A percentile compares a stretch with the other conserved stretches of the same genome.
Conservation (phyloP, 306 rosid genomes). For the Medicago truncatula region DNA sequence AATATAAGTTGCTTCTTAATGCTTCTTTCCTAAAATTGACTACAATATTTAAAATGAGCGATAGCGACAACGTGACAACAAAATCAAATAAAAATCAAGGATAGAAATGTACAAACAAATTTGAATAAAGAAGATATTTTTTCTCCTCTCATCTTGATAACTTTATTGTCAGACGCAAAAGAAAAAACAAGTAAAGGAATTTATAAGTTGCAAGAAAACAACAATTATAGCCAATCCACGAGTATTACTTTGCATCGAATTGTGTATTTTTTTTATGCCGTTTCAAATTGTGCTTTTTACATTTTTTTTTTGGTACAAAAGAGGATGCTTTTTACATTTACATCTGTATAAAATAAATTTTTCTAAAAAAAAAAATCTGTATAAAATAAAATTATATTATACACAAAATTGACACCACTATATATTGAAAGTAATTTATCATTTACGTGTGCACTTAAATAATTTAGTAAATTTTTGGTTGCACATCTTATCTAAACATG, state of each 20-base stretch:
- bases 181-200: background rate
- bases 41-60: background rate
- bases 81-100: background rate
- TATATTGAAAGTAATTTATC: too few relatives aligned
- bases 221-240: constrained; percentile 5
- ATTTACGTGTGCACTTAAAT: too few relatives aligned
- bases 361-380: too few relatives aligned
- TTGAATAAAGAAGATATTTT: constrained; percentile 1
- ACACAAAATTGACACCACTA: too few relatives aligned
- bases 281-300: too few relatives aligned
- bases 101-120: background rate
- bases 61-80: constrained; percentile 4
- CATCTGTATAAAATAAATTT: too few relatives aligned
- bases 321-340: too few relatives aligned
- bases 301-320: too few relatives aligned
- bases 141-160: background rate
- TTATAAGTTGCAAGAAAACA: constrained; percentile 2
- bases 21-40: constrained; percentile 27
- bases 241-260: background rate
- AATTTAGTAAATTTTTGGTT: too few relatives aligned
- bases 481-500: too few relatives aligned
- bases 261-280: background rate
- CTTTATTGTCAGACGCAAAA: background rate
- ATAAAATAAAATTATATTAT: too few relatives aligned
- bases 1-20: constrained; percentile 19